Evolutionary conservation across 2,329 filamentous ascomycete species (phyloP), one percentile per base, ranked within the genome.

Genomic region (Huntiella savannae): DNA sequence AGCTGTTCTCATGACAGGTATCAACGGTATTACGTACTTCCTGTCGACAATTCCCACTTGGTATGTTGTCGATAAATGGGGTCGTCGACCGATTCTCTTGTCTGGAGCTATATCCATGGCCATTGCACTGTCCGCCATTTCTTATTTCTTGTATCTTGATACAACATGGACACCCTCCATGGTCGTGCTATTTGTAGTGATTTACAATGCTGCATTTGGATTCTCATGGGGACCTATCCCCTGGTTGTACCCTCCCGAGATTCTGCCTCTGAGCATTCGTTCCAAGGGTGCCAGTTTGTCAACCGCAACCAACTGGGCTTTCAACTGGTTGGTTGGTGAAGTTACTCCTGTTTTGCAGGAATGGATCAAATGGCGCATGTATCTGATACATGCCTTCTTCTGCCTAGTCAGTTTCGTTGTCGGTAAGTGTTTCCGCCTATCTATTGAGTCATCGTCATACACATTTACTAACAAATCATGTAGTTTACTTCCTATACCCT

Each of bases 211-310:
- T 4, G 82, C 91, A 5, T 98, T 96, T 60, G 91, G 91, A 41
- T 93, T 87, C 58, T 75, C 72, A 12, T 98, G 91, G 91, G 91
- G 91, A 13, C 91, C 91, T 1, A 93, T 98, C 51, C 91, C 91
- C 6, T 98, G 91, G 91, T 68, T 98, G 12, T 96, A 96, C 60
- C 91, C 91, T 11, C 91, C 91, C n/a, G 91, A 98, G 69, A 98
- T 98, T 51, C 70, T 98, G 38, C 91, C 91, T 4, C 69, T 98
- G 50, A 95, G 86, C 67, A 95, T 96, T 59, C 79, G 91, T 56
- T 93, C 88, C 50, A 96, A 96, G 69, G 91, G 91, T 51, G 88
- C 91, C 46, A 94, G 86, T 71, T 64, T 98, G 59, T 95, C 88
- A 50, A 96, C 91, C 1, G 91, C 91, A 13, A 79, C 87, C 32